Conservation (phyloP, 2,329 filamentous ascomycete species). For the Epicoccum nigrum region DNA sequence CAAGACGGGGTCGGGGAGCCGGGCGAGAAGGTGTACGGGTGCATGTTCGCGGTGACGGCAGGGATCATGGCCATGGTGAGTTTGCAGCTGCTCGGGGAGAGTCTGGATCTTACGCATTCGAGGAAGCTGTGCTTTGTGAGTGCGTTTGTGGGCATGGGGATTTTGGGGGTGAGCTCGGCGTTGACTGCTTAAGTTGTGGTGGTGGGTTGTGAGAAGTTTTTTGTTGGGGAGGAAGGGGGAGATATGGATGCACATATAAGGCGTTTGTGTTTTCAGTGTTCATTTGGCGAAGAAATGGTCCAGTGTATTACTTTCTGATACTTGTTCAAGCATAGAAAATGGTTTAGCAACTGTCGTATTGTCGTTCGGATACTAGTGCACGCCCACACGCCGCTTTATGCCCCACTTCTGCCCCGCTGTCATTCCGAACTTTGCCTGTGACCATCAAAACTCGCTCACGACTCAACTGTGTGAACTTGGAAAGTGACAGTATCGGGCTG, state of each 20-base stretch:
- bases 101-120: constrained; percentile 80
- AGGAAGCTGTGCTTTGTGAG: constrained; percentile 77
- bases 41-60: constrained; percentile 85
- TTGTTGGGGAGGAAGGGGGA: no score
- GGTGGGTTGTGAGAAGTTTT: no score
- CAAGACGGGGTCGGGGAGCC: constrained; percentile 53
- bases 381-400: background rate
- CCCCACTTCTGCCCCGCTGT: background rate
- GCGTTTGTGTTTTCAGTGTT: no score
- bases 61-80: constrained; percentile 97
- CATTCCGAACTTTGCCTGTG: no score
- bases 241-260: no score
- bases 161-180: constrained; percentile 84
- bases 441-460: no score
- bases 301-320: no score
- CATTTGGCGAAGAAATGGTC: no score
- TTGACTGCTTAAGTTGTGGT: constrained; percentile 65
- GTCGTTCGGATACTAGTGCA: background rate
- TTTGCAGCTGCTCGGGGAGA: constrained; percentile 86
- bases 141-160: constrained; percentile 83
- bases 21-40: constrained; percentile 69
- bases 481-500: no score
- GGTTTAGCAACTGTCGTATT: background rate
- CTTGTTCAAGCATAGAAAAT: no score
- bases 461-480: no score